These are phyloP conservation scores for Ogataea thermomethanolica DNA, from an alignment of 805 yeast species.

Conservation along the genomic window DNA sequence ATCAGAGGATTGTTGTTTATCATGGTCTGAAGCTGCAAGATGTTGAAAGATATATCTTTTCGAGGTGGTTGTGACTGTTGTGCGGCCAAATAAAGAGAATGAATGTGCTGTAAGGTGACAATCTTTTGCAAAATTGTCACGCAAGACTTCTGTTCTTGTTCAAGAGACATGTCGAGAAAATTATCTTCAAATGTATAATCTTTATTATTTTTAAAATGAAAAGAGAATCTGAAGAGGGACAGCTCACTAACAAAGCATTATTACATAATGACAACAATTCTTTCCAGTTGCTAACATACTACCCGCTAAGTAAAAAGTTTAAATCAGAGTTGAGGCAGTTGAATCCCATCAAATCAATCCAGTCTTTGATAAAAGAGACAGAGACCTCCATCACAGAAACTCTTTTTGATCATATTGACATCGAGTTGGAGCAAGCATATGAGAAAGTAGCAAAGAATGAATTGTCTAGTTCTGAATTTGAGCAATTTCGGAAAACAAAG, in stretches of 20 bases:
- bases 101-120: slow-evolving; percentile 36
- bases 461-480: slow-evolving; percentile 15
- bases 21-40: slow-evolving; percentile 34
- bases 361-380: slow-evolving; percentile 11
- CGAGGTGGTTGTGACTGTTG: slow-evolving; percentile 32
- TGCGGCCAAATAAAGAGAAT: slow-evolving; percentile 34
- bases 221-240: slow-evolving; percentile 3
- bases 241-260: neutral
- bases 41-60: slow-evolving; percentile 34
- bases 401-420: slow-evolving; percentile 16
- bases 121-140: slow-evolving; percentile 35
- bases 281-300: slow-evolving; percentile 24
- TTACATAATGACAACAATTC: no score
- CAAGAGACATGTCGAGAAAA: slow-evolving; percentile 5
- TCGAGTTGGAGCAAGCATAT: slow-evolving; percentile 18
- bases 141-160: slow-evolving; percentile 14
- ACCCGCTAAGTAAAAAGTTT: slow-evolving; percentile 20
- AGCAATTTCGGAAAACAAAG: slow-evolving; percentile 8
- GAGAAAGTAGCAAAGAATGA: slow-evolving; percentile 14
- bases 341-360: slow-evolving; percentile 8
- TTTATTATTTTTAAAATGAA: slow-evolving; percentile 4
- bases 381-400: slow-evolving; percentile 14
- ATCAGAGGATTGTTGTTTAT: slow-evolving; percentile 37
- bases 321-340: slow-evolving; percentile 14
- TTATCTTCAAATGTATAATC: neutral